phyloP scores from a whole-genome alignment of 164 flowering plant genomes.

The Vitis labrusca region DNA sequence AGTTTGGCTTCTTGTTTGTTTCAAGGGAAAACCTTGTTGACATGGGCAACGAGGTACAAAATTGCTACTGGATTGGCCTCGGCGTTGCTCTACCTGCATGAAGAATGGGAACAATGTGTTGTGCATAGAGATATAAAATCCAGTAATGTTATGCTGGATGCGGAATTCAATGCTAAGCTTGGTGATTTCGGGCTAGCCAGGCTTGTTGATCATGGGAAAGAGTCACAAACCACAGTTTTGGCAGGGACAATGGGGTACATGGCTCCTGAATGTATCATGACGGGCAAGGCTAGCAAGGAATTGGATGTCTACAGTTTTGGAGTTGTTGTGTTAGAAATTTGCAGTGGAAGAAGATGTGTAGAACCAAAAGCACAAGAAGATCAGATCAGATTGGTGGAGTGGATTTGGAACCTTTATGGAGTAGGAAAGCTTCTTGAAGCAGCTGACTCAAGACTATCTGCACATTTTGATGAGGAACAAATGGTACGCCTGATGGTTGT shows the following conservation, averaged over 20 bases:
- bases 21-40: constrained; percentile 4
- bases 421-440: too few relatives aligned
- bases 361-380: not conserved
- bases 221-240: constrained; percentile 16
- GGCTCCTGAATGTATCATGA: constrained; percentile 24
- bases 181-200: constrained; percentile 42
- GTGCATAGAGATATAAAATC: constrained; percentile 32
- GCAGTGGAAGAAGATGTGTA: constrained; percentile 15
- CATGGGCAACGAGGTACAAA: constrained; percentile 34
- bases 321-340: constrained; percentile 23
- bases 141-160: constrained; percentile 29
- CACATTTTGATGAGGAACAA: too few relatives aligned
- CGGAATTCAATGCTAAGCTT: constrained; percentile 23
- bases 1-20: constrained; percentile 35
- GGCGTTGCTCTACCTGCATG: constrained; percentile 39
- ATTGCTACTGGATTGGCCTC: constrained; percentile 30
- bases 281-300: constrained; percentile 24
- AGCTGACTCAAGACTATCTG: too few relatives aligned
- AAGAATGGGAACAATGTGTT: constrained; percentile 42
- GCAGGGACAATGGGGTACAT: constrained; percentile 34
- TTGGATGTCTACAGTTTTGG: constrained; percentile 34
- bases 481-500: too few relatives aligned
- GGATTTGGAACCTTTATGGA: constrained; percentile 35
- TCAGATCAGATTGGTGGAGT: constrained; percentile 7
- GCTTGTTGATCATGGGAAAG: constrained; percentile 24